Base-by-base conservation (phyloP, 2,329 filamentous ascomycete genomes). In the Zopfia rhizophila region DNA sequence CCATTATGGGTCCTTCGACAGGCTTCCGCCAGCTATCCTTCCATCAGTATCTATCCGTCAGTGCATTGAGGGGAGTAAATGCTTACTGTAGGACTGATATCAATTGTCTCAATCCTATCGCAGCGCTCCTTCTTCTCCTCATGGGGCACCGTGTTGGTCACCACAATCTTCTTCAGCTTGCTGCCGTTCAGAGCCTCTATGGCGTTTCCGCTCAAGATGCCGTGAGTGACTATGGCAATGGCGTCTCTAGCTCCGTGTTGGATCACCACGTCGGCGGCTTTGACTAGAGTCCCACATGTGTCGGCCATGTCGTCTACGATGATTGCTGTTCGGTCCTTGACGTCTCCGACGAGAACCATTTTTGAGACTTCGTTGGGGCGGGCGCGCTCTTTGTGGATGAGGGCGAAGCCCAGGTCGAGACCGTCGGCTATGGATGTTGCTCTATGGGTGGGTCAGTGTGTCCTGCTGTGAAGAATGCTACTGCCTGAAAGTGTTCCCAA, bases 301-400 rank as follows among this genome's bases (percentile, higher is more conserved):
- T 97, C 93, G 22, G 92, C 92, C 91, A 97, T 97, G 70, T 97
- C 93, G 70, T 97, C 93, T 35, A 99, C 93, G 36, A 99, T 86
- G 66, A 99, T 97, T 49, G 93, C 93, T 21, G 93, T 87, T 77
- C 94, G 94, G 75, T 90, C 89, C 58, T 86, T 83, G 33, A 97
- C 94, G 57, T 95, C 91, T 58, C 94, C 94, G 38, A 97, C 93
- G n/a, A 99, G 87, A 1, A 91, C 90, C 91, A 96, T 96, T 63
- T 90, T 87, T 7, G 89, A 91, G 51, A 96, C 91, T 67, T 95
- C 91, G 65, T 96, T 95, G 8, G 87, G 87, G n/a, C 90, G 85
- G 5, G 91, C 89, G 46, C 92, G 89, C 75, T 97, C 93, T 78
- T 97, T 97, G 82, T 97, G 92, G 60, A 97, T 97, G 42, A 97